phyloP scores from a whole-genome alignment of 1,284 basidiomycete species.

The Grifola frondosa region DNA sequence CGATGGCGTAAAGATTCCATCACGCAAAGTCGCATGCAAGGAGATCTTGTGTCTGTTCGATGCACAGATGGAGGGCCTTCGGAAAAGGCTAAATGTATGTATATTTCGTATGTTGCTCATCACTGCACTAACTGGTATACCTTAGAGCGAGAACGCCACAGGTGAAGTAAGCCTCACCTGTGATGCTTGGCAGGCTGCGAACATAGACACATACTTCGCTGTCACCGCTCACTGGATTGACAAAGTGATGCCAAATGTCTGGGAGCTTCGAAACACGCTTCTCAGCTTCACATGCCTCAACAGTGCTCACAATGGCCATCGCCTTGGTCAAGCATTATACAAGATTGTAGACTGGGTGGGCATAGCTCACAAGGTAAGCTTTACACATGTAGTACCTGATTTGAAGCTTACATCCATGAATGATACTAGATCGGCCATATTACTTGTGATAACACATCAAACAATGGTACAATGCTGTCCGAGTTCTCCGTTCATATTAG shows the following conservation, averaged over 20 bases:
- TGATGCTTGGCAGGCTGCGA: constrained; percentile 40
- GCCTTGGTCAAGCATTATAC: constrained; percentile 34
- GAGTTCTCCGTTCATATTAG: constrained; percentile 21
- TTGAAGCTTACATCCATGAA: constrained; percentile 1
- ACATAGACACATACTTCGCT: constrained; percentile 36
- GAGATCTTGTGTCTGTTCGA: constrained; percentile 38
- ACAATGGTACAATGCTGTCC: constrained; percentile 35
- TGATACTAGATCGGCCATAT: constrained; percentile 32
- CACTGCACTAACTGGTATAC: constrained; percentile 29
- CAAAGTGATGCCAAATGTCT: constrained; percentile 19
- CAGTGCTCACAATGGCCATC: constrained; percentile 30
- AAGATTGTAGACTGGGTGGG: constrained; percentile 28
- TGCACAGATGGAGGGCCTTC: constrained; percentile 27
- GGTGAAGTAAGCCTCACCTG: constrained; percentile 34
- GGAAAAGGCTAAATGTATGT: constrained; percentile 28
- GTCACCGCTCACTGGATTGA: constrained; percentile 39
- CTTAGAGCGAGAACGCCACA: constrained; percentile 28
- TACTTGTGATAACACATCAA: constrained; percentile 38
- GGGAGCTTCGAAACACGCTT: constrained; percentile 30
- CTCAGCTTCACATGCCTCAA: constrained; percentile 37
- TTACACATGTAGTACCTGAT: constrained; percentile 4
- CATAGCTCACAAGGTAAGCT: constrained; percentile 27
- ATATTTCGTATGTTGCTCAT: constrained; percentile 33
- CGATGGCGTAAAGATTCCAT: constrained; percentile 19
- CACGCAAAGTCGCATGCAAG: constrained; percentile 21